These are phyloP conservation scores for Amesomyces nigricolor DNA, from an alignment of 2,329 filamentous ascomycete genomes.

Conservation along the genomic window DNA sequence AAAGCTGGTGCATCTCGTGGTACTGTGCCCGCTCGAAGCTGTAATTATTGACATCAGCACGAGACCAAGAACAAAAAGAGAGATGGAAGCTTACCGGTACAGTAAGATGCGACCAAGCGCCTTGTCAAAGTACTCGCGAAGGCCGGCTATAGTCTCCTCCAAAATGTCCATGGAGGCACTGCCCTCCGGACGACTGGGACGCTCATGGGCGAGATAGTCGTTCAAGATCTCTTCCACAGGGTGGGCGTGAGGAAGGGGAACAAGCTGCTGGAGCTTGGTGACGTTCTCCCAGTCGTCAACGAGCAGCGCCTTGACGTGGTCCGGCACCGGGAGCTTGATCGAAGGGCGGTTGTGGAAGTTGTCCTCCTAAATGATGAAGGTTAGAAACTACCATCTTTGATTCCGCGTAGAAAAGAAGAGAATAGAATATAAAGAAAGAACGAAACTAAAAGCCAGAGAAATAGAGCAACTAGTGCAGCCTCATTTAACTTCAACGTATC, in stretches of 20 bases:
- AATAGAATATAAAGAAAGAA: too few relatives aligned
- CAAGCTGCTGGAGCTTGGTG: conserved; percentile 88
- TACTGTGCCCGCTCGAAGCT: conserved; percentile 91
- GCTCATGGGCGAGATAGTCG: conserved; percentile 70
- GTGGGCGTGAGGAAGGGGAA: conserved; percentile 71
- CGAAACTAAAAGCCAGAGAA: too few relatives aligned
- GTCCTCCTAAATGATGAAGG: conserved; percentile 64
- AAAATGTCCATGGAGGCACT: conserved; percentile 77
- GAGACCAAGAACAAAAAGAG: neutral
- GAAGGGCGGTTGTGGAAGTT: conserved; percentile 76
- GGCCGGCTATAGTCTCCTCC: conserved; percentile 78
- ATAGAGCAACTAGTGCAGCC: too few relatives aligned
- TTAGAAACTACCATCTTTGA: too few relatives aligned
- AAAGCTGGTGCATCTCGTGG: conserved; percentile 66
- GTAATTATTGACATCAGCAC: neutral
- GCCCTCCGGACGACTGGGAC: conserved; percentile 56
- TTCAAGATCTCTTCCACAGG: conserved; percentile 74
- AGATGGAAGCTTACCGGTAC: conserved; percentile 53
- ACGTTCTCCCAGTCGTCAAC: conserved; percentile 99
- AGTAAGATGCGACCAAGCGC: conserved; percentile 80
- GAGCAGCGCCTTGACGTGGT: conserved; percentile 82
- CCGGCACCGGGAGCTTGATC: conserved; percentile 79
- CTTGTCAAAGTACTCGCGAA: conserved; percentile 93
- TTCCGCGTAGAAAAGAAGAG: too few relatives aligned
- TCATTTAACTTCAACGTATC: too few relatives aligned